Evolutionary conservation across 495 filamentous ascomycete species (phyloP), one percentile per base, ranked within the genome.

Genomic region (Barbatosphaeria neglecta): DNA sequence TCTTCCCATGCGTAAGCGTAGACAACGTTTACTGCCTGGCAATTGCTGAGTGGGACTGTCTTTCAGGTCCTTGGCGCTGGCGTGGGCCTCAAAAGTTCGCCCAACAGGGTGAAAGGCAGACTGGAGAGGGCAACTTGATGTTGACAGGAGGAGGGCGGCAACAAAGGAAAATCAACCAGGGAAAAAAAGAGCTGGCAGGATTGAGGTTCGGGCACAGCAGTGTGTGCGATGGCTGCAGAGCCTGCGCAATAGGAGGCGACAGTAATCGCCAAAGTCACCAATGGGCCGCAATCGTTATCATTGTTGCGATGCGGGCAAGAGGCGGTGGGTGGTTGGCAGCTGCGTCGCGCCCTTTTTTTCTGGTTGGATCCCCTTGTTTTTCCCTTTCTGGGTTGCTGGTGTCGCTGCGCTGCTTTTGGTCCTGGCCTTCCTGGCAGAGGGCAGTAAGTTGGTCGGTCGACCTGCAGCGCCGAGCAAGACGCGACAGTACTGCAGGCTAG

Each of bases 1-100:
- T 75, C 54, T 64, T 66, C 55, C 57, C 3, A 23, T 22, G 20
- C 39, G 20, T 10, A 3, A 11, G 20, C 37, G 31, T 6, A 35
- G 31, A 35, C 27, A 8, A 31, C 9, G n/a, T n/a, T n/a, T n/a
- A n/a, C n/a, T n/a, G n/a, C n/a, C n/a, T n/a, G n/a, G n/a, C n/a
- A n/a, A n/a, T n/a, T n/a, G n/a, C n/a, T n/a, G n/a, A n/a, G n/a
- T n/a, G n/a, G n/a, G n/a, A n/a, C n/a, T n/a, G n/a, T n/a, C n/a
- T n/a, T n/a, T n/a, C n/a, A n/a, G n/a, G n/a, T n/a, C n/a, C n/a
- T n/a, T n/a, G n/a, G n/a, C n/a, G n/a, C n/a, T n/a, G n/a, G n/a
- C n/a, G n/a, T n/a, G n/a, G n/a, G n/a, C n/a, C n/a, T n/a, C n/a
- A n/a, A n/a, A n/a, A n/a, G n/a, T n/a, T n/a, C n/a, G n/a, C n/a